A percentile compares a stretch with the other conserved stretches of the same genome.
These are phyloP conservation scores for Plectranthus barbatus DNA, from an alignment of 257 asterid genomes.

Conservation along the genomic window DNA sequence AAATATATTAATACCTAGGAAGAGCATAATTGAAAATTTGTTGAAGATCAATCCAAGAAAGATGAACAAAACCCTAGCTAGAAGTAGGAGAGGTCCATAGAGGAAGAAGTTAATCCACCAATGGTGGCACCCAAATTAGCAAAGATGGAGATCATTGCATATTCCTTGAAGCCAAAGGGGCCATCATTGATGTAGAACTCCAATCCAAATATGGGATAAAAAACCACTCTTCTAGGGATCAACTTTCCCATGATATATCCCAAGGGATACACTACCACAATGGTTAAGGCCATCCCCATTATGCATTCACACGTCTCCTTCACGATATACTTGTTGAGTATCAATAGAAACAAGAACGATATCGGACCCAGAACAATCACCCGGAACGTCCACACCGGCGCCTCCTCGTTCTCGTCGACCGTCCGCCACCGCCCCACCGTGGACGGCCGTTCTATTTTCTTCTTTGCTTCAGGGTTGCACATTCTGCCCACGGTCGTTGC, in stretches of 20 bases:
- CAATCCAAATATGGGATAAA: slow-evolving; percentile 27
- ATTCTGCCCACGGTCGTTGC: background rate
- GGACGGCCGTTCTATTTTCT: background rate
- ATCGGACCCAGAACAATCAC: slow-evolving; percentile 41
- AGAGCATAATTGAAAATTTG: no score
- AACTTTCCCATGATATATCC: slow-evolving; percentile 43
- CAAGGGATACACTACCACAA: slow-evolving; percentile 24
- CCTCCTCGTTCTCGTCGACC: slow-evolving; percentile 6
- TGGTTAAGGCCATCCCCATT: slow-evolving; percentile 33
- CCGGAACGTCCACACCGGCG: slow-evolving; percentile 59
- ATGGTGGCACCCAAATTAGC: slow-evolving; percentile 52
- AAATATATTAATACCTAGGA: no score
- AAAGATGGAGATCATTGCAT: slow-evolving; percentile 51
- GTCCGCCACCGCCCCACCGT: background rate
- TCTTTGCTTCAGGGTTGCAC: background rate
- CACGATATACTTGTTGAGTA: slow-evolving; percentile 38
- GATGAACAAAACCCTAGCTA: background rate
- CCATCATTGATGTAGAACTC: slow-evolving; percentile 55
- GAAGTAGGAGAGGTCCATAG: slow-evolving; percentile 10
- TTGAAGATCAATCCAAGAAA: no score
- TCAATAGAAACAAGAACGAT: slow-evolving; percentile 30
- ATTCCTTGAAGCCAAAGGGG: slow-evolving; percentile 45
- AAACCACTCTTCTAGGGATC: slow-evolving; percentile 38
- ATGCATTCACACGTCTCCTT: slow-evolving; percentile 43
- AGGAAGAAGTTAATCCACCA: slow-evolving; percentile 49